phyloP scores from a whole-genome alignment of 2,329 filamentous ascomycete species.

The Monilinia fructigena region DNA sequence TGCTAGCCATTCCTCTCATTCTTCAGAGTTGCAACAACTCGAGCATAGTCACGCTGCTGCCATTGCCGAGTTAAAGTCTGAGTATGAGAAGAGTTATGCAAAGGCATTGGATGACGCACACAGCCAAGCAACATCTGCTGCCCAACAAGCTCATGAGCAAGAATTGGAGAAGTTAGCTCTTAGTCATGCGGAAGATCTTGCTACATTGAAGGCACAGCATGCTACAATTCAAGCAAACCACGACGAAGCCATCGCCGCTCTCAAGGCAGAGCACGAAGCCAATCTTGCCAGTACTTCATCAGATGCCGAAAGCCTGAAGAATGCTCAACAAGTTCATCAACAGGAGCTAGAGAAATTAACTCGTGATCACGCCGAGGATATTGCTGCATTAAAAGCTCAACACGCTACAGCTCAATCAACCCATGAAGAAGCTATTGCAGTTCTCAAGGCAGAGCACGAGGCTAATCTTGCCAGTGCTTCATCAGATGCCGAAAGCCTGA shows the following conservation, averaged over 20 bases:
- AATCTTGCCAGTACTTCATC: background rate
- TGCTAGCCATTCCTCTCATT: slow-evolving; percentile 49
- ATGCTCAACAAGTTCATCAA: slow-evolving; percentile 48
- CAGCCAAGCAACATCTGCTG: slow-evolving; percentile 49
- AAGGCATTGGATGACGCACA: slow-evolving; percentile 58
- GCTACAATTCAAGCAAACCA: slow-evolving; percentile 55
- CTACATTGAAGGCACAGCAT: slow-evolving; percentile 46
- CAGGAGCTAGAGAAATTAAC: slow-evolving; percentile 54
- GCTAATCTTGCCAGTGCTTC: background rate
- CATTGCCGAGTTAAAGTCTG: slow-evolving; percentile 45
- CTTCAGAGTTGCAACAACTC: slow-evolving; percentile 53
- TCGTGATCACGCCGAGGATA: slow-evolving; percentile 49
- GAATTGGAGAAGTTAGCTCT: slow-evolving; percentile 56
- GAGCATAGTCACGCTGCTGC: slow-evolving; percentile 53
- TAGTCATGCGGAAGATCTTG: slow-evolving; percentile 48
- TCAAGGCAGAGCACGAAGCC: background rate
- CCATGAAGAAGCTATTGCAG: slow-evolving; percentile 53
- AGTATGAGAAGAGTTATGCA: slow-evolving; percentile 50
- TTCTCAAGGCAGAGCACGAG: slow-evolving; percentile 28
- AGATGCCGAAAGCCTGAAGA: background rate
- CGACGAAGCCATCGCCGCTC: slow-evolving; percentile 50
- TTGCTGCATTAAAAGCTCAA: slow-evolving; percentile 46
- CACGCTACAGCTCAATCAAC: slow-evolving; percentile 51
- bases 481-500: background rate
- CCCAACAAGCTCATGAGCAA: slow-evolving; percentile 48